A percentile compares a stretch with the other conserved stretches of the same genome.
These are phyloP conservation scores for Pseudoturritis turrita DNA, from an alignment of 345 rosid species.

Conservation along the genomic window DNA sequence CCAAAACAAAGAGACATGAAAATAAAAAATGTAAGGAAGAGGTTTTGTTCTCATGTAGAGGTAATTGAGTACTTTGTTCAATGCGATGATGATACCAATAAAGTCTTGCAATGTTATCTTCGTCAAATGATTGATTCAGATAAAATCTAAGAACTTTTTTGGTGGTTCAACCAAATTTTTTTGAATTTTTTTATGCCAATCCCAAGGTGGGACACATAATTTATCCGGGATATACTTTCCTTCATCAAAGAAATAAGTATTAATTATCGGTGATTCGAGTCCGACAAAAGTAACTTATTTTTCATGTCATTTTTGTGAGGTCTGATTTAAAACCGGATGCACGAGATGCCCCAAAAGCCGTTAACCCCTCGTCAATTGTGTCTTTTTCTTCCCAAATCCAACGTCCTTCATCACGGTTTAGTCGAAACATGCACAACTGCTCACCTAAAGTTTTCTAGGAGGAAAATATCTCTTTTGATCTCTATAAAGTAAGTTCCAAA, in stretches of 20 bases:
- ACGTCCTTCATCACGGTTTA: not conserved
- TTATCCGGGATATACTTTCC: not conserved
- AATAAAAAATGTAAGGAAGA: too few species aligned
- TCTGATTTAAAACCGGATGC: not conserved
- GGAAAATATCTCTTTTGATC: not conserved
- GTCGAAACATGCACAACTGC: not conserved
- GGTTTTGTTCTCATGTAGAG: too few species aligned
- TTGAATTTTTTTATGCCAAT: not conserved
- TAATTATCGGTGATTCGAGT: not conserved
- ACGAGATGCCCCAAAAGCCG: not conserved
- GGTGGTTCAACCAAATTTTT: not conserved
- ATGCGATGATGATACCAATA: too few species aligned
- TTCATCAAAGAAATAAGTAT: not conserved
- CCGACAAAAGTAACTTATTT: not conserved
- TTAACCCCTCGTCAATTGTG: not conserved
- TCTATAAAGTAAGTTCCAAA: not conserved
- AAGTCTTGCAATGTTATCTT: too few species aligned
- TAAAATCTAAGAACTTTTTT: not conserved
- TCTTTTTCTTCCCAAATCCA: constrained; percentile 3
- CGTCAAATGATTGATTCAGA: not conserved
- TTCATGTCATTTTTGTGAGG: not conserved
- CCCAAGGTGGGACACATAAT: not conserved
- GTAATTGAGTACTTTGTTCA: too few species aligned
- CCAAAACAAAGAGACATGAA: too few species aligned
- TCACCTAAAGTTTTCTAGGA: not conserved